Evolutionary conservation across 1,284 basidiomycete genomes (phyloP), one percentile per base, ranked within the genome.

Genomic region (Tylopilus sp.): DNA sequence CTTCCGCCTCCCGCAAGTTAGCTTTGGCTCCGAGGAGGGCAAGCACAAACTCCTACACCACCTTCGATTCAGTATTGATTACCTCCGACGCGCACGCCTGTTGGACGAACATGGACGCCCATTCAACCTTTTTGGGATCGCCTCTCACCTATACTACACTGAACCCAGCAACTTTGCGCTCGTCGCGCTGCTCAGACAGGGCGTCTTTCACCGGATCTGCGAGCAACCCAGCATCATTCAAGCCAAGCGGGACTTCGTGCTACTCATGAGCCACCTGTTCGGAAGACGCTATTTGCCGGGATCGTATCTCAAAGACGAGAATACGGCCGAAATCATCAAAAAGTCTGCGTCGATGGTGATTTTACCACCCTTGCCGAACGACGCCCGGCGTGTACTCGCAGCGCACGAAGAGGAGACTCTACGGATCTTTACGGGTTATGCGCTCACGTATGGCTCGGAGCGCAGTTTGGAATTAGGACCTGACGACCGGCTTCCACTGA

Each of bases 131-230:
- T 81, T 76, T 52, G 76, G 74, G 0, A 67, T 84, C 15, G 77
- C 77, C 0, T 70, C 77, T 1, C 79, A 79, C 51, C 67, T 87
- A 10, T 84, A 84, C 55, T 81, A 83, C 55, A 77, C 77, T 2
- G 84, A 87, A 59, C 84, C 84, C 1, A 78, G 76, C 63, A 87
- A 86, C 59, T 72, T 88, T 38, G 84, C 84, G 0, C 66, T 86
- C 2, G 76, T 82, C 7, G 63, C 74, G 1, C 70, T 87, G 3
- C 65, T 86, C 29, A 77, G 77, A 19, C 68, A 69, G 2, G 84
- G 84, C 4, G 72, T 78, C 38, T 52, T 87, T 11, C 84, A 86
- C 58, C 56, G 68, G 1, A 74, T 87, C 23, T 81, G 81, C 58
- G 59, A 57, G 6, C 71, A 77, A 31, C 33, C 55, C 7, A 70